A percentile compares a stretch with the other conserved stretches of the same genome.
Conservation (phyloP, 2,329 filamentous ascomycete genomes). For the Cercospora beticola region DNA sequence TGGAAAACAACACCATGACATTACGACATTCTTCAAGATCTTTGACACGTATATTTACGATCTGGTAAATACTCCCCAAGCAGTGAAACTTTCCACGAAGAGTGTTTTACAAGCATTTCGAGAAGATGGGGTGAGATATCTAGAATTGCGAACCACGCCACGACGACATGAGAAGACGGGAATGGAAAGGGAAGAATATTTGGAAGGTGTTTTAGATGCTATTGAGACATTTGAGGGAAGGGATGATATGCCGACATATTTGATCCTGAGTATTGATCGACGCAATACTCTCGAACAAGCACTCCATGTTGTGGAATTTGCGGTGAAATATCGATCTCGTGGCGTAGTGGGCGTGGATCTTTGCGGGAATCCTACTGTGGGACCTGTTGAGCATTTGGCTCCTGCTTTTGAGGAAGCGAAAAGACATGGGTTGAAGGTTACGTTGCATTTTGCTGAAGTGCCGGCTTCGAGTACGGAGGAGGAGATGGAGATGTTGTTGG, state of each 20-base stretch:
- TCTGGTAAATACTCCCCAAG: slow-evolving; percentile 61
- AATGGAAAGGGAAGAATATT: slow-evolving; percentile 64
- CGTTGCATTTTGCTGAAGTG: slow-evolving; percentile 76
- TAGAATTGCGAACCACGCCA: slow-evolving; percentile 79
- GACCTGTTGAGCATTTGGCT: slow-evolving; percentile 60
- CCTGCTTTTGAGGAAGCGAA: slow-evolving; percentile 60
- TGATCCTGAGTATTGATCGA: slow-evolving; percentile 76
- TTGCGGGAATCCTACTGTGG: slow-evolving; percentile 70
- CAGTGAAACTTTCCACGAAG: slow-evolving; percentile 59
- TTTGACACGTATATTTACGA: slow-evolving; percentile 79
- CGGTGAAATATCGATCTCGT: slow-evolving; percentile 51
- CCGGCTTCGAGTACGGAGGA: slow-evolving; percentile 54
- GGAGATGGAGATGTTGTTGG: slow-evolving; percentile 65
- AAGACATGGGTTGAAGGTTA: slow-evolving; percentile 59
- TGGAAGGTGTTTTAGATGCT: slow-evolving; percentile 64
- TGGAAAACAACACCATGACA: slow-evolving; percentile 39
- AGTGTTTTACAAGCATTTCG: slow-evolving; percentile 67
- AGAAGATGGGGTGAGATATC: slow-evolving; percentile 70
- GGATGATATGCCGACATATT: slow-evolving; percentile 38
- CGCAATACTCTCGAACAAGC: slow-evolving; percentile 61
- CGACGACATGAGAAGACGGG: slow-evolving; percentile 56
- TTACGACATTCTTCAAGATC: slow-evolving; percentile 68
- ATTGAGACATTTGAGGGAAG: slow-evolving; percentile 53
- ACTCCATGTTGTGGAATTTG: slow-evolving; percentile 63
- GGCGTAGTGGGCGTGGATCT: slow-evolving; percentile 72